Base-by-base conservation (phyloP, 371 early-diverging fungal species). In the Mortierella sp. region DNA sequence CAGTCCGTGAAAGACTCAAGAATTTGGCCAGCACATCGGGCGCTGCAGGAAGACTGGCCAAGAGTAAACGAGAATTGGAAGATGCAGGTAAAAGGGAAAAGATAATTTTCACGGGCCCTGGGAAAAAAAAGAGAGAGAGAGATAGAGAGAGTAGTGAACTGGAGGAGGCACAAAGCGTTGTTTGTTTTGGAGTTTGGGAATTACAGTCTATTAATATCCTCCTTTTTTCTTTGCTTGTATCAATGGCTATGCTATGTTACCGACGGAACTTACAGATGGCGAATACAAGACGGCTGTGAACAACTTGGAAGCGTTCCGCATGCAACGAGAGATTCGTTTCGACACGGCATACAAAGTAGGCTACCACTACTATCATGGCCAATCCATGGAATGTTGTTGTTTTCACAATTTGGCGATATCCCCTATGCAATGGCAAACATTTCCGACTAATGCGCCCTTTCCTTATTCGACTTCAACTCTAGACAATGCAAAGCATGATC, bases 271-370 rank as follows among this genome's bases (percentile, higher is more conserved):
- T 57, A 45, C 72, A 93, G 93, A 93, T 74, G 76, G 68, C 44
- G 92, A 93, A 68, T 93, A 93, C 80, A 88, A 92, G 79, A 89
- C 90, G 75, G 92, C 92, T 75, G 89, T 93, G 72, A 82, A 91
- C 11, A 74, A 76, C n/a, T 77, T 93, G 34, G 93, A 93, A 68
- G 78, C 77, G 31, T 83, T 90, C 68, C 83, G 93, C n/a, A 84
- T 88, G 50, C 88, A 84, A 42, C 93, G 92, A 75, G 84, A 89
- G 14, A 87, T 89, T 21, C 86, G 84, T 16, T 89, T 89, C 6
- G 81, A 86, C 0, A 76, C 78, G 54, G 89, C 92, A 3, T 87
- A 89, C 77, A 88, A 88, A 82, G 92, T 92, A 84, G 75, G 58
- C 21, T 34, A 77, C 2, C 28, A 63, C 65, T 13, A 63, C 34